Evolutionary conservation across 2,329 filamentous ascomycete genomes (phyloP), one percentile per base, ranked within the genome.

Genomic region (Trichoderma arundinaceum): DNA sequence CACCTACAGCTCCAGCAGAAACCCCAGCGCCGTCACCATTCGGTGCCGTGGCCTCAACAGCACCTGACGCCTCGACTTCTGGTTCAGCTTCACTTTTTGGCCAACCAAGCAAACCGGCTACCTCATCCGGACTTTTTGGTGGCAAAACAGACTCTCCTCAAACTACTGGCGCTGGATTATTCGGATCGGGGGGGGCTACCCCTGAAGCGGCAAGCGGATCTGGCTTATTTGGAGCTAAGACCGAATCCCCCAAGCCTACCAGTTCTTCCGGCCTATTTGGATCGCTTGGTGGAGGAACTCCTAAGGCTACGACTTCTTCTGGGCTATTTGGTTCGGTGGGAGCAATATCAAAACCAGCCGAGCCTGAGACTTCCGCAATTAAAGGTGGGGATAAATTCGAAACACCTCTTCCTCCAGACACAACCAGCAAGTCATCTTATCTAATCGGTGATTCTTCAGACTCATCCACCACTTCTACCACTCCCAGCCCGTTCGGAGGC

Each of bases 361-460:
- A 72, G 60, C 67, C 64, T 28, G 71, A 71, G n/a, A 70, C 75
- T 4, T 75, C 77, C 3, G 77, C 79, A 66, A 73, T 76, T 54
- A 82, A 81, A 68, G 67, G 72, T 44, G 74, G 75, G 41, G 75
- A 78, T 43, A 70, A 74, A 64, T 77, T 77, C 65, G 78, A 77
- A 66, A 75, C 72, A 22, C 84, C 85, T 65, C 75, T 87, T 4
- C 84, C 85, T 39, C 84, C 85, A 22, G 84, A 87, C 68, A 76
- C 83, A 65, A 86, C 80, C 62, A 87, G 84, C 79, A 86, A 83
- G 77, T 74, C 77, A 66, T 74, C 77, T 58, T 86, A 81, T 71
- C 76, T 79, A 57, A 69, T 84, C 44, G 83, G 81, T 54, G 81
- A 84, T 66, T 84, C 83, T 17, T 82, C 82, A 41, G 84, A 83